Evolutionary conservation across 1,284 basidiomycete species (phyloP).

Genomic region (Ceratobasidium sp.): DNA sequence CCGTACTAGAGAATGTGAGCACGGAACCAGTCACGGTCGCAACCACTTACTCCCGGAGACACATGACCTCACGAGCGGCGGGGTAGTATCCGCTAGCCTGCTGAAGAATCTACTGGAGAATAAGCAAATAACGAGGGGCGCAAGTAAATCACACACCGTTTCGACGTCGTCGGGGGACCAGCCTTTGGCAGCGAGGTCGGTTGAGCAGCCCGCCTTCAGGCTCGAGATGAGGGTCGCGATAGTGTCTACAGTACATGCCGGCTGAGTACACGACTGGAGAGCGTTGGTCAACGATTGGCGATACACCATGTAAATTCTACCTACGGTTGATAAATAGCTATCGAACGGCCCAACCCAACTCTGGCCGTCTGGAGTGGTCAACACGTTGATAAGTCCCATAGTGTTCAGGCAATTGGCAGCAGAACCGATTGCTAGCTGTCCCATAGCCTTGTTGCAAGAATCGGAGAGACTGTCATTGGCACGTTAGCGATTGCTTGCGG

Average conservation of each 20-base stretch:
- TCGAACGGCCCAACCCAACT: slow-evolving; percentile 9
- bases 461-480: neutral
- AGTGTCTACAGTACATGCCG: slow-evolving; percentile 10
- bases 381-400: slow-evolving; percentile 6
- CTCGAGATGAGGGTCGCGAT: neutral
- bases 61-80: neutral
- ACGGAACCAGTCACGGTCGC: neutral
- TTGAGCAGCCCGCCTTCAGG: neutral
- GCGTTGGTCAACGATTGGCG: neutral
- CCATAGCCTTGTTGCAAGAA: slow-evolving; percentile 18
- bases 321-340: slow-evolving; percentile 8
- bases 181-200: slow-evolving; percentile 1
- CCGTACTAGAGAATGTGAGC: neutral
- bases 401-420: slow-evolving; percentile 23
- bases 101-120: neutral
- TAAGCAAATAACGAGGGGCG: neutral
- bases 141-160: neutral
- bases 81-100: neutral
- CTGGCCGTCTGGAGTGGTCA: slow-evolving; percentile 18
- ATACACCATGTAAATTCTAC: neutral
- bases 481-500: neutral
- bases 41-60: slow-evolving; percentile 21
- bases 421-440: neutral
- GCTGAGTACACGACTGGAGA: slow-evolving; percentile 16
- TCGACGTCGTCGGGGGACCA: slow-evolving; percentile 2